Evolutionary conservation across 2,329 filamentous ascomycete species (phyloP).

Genomic region (Pezicula carpinea): DNA sequence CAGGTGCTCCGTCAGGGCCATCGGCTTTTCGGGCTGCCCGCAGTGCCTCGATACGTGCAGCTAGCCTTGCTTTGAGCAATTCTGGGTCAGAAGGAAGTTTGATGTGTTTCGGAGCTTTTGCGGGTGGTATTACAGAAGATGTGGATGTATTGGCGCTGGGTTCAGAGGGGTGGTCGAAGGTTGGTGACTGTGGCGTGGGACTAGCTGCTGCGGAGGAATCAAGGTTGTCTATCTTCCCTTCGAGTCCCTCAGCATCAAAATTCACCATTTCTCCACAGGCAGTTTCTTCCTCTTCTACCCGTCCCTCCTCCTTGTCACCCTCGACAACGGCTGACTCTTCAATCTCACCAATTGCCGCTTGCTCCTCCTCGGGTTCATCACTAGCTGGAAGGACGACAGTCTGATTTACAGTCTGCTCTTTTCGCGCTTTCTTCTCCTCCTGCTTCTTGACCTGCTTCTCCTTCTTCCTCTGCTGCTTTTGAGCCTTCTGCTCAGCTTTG

Average conservation of each 20-base stretch:
- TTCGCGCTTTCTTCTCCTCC: conserved; percentile 36
- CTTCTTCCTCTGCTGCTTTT: conserved; percentile 29
- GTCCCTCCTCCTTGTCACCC: conserved; percentile 22
- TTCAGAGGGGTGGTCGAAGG: conserved; percentile 51
- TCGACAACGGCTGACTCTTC: conserved; percentile 10
- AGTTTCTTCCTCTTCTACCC: conserved; percentile 15
- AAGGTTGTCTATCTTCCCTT: conserved; percentile 41
- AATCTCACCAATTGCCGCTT: conserved; percentile 8
- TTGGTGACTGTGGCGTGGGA: conserved; percentile 53
- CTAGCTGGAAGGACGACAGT: conserved; percentile 23
- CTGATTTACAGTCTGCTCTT: conserved; percentile 29
- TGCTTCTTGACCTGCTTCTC: conserved; percentile 38
- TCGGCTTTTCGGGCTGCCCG: conserved; percentile 85
- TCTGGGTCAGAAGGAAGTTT: conserved; percentile 68
- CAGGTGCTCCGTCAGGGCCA: conserved; percentile 73
- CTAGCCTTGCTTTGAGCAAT: conserved; percentile 71
- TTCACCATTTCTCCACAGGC: conserved; percentile 32
- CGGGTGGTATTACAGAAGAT: conserved; percentile 58
- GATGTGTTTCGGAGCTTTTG: conserved; percentile 60
- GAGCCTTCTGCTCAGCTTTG: conserved; percentile 15
- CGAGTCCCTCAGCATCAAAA: conserved; percentile 44
- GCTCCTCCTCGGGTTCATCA: conserved; percentile 21
- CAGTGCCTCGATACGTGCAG: conserved; percentile 78
- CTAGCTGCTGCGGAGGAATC: conserved; percentile 35
- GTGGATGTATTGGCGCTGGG: conserved; percentile 62